A percentile compares a stretch with the other conserved stretches of the same genome.
Evolutionary conservation across 345 rosid genomes (phyloP).

Genomic region (Salix viminalis): DNA sequence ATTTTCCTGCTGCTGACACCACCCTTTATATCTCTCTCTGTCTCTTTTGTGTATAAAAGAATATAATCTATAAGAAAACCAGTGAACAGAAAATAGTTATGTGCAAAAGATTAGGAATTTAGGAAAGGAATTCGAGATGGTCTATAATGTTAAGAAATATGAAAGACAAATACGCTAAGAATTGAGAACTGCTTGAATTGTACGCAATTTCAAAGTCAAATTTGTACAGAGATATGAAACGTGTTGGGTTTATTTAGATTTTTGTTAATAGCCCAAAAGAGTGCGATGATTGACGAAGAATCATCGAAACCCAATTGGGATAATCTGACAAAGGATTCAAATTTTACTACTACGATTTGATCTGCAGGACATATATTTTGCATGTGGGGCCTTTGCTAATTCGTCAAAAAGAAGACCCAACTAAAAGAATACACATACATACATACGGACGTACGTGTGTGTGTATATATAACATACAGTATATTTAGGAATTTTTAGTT

Average conservation of each 20-base stretch:
- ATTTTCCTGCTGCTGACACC: slow-evolving; percentile 8
- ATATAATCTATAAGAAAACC: slow-evolving; percentile 12
- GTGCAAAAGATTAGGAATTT: slow-evolving; percentile 15
- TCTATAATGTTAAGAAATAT: slow-evolving; percentile 12
- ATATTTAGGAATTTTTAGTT: too few relatives aligned
- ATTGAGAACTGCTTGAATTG: slow-evolving; percentile 29
- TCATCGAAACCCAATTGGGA: slow-evolving; percentile 26
- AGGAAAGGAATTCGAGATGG: slow-evolving; percentile 12
- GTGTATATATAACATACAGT: too few relatives aligned
- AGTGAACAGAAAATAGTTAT: slow-evolving; percentile 15
- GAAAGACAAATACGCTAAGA: slow-evolving; percentile 26
- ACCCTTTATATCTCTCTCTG: slow-evolving; percentile 1
- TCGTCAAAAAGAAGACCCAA: slow-evolving; percentile 5
- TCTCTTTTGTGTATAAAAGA: slow-evolving; percentile 11
- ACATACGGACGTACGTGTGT: too few relatives aligned
- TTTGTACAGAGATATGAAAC: background rate
- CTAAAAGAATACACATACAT: background rate
- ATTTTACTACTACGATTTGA: background rate
- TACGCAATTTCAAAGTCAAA: slow-evolving; percentile 50
- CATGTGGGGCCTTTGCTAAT: background rate
- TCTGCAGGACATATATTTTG: background rate
- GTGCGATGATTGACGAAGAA: slow-evolving; percentile 16
- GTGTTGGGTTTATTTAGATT: background rate
- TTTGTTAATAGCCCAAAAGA: slow-evolving; percentile 13
- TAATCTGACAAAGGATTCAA: background rate